These are phyloP conservation scores for Cordyceps pruinosa DNA, from an alignment of 2,329 filamentous ascomycete genomes.

Conservation along the genomic window DNA sequence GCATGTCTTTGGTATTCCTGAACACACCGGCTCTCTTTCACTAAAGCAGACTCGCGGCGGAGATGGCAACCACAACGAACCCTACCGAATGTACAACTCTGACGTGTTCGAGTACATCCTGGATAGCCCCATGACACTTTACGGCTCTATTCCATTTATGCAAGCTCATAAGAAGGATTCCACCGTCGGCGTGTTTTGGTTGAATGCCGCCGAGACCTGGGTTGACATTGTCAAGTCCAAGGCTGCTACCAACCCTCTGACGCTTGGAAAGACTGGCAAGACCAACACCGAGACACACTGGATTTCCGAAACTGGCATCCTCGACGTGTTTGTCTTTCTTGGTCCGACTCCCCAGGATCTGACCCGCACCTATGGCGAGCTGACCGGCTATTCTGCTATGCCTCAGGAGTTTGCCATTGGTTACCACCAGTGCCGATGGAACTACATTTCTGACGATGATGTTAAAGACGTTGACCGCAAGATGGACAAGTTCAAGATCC, in stretches of 20 bases:
- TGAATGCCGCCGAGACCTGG: conserved; percentile 97
- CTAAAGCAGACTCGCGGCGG: conserved; percentile 87
- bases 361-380: conserved; percentile 73
- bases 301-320: conserved; percentile 85
- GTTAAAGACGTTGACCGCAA: conserved; percentile 94
- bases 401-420: conserved; percentile 88
- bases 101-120: conserved; percentile 98
- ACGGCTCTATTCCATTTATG: conserved; percentile 96
- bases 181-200: conserved; percentile 93
- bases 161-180: conserved; percentile 92
- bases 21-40: conserved; percentile 82
- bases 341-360: conserved; percentile 81
- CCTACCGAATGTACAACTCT: conserved; percentile 90
- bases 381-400: conserved; percentile 86
- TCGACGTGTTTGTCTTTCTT: conserved; percentile 92
- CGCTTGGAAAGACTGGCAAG: conserved; percentile 61
- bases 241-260: conserved; percentile 65
- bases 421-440: conserved; percentile 98
- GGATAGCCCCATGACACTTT: conserved; percentile 96
- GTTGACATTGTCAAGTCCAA: conserved; percentile 84
- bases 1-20: conserved; percentile 89
- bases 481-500: conserved; percentile 91
- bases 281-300: conserved; percentile 86
- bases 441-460: conserved; percentile 95
- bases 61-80: conserved; percentile 75